phyloP scores from a whole-genome alignment of 441 rosid species.

The Adansonia rubrostipa region DNA sequence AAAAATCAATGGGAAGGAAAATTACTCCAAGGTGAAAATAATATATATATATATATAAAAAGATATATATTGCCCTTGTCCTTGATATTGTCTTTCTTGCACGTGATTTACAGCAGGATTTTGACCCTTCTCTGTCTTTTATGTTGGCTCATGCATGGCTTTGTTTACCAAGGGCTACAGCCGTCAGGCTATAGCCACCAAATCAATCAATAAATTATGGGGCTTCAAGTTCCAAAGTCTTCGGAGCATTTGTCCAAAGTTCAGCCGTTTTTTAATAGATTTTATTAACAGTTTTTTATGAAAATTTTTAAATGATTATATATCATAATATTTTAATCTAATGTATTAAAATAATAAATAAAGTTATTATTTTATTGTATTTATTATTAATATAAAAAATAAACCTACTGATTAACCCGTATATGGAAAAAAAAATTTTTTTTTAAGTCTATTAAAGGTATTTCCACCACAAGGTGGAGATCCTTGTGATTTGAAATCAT shows the following conservation, averaged over 20 bases:
- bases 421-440: too few species aligned
- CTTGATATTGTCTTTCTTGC: neutral
- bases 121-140: neutral
- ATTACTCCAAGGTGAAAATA: neutral
- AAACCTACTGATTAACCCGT: too few species aligned
- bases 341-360: too few species aligned
- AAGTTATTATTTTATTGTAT: too few species aligned
- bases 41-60: neutral
- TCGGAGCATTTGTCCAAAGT: neutral
- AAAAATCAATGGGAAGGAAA: neutral
- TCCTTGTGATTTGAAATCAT: too few species aligned
- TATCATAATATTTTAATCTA: too few species aligned
- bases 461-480: too few species aligned
- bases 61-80: neutral
- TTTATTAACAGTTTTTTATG: neutral
- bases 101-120: conserved; percentile 9
- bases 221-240: neutral
- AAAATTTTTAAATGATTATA: neutral
- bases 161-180: neutral
- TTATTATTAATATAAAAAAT: too few species aligned
- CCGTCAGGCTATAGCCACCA: neutral
- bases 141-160: conserved; percentile 12
- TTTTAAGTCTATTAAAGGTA: too few species aligned
- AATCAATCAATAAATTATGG: neutral
- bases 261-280: neutral